Conservation (phyloP, 176 grass and related monocot species). For the Aechmea fasciata region DNA sequence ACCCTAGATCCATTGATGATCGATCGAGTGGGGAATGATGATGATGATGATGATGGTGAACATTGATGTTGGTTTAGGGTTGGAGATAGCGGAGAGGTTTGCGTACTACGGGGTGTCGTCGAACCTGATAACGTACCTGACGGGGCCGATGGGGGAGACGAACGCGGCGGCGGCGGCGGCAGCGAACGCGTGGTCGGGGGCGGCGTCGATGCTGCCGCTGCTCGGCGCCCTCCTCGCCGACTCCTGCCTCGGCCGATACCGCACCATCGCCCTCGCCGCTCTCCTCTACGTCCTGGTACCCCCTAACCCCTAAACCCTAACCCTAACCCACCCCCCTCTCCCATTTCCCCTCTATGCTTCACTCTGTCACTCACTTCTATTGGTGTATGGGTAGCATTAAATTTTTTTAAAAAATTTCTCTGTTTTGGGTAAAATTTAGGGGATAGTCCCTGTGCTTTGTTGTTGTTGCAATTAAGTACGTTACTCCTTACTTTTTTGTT, state of each 20-base stretch:
- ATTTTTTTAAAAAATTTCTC: no score
- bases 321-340: no score
- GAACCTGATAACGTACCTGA: slow-evolving; percentile 69
- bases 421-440: no score
- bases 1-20: not conserved
- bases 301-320: no score
- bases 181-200: slow-evolving; percentile 44
- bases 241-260: slow-evolving; percentile 54
- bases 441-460: no score
- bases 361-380: no score
- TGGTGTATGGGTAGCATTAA: no score
- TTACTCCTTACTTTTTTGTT: no score
- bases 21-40: no score
- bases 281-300: slow-evolving; percentile 30
- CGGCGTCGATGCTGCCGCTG: slow-evolving; percentile 46
- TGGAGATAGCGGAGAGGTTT: slow-evolving; percentile 64
- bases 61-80: slow-evolving; percentile 11
- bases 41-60: no score
- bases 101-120: slow-evolving; percentile 50
- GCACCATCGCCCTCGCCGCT: slow-evolving; percentile 53
- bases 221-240: slow-evolving; percentile 59
- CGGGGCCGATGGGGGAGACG: slow-evolving; percentile 41
- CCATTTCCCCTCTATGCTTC: no score
- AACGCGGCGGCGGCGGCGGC: slow-evolving; percentile 47
- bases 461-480: no score